A percentile compares a stretch with the other conserved stretches of the same genome.
Evolutionary conservation across 1,139 yeast species (phyloP).

Genomic region (Wickerhamomyces sp.): DNA sequence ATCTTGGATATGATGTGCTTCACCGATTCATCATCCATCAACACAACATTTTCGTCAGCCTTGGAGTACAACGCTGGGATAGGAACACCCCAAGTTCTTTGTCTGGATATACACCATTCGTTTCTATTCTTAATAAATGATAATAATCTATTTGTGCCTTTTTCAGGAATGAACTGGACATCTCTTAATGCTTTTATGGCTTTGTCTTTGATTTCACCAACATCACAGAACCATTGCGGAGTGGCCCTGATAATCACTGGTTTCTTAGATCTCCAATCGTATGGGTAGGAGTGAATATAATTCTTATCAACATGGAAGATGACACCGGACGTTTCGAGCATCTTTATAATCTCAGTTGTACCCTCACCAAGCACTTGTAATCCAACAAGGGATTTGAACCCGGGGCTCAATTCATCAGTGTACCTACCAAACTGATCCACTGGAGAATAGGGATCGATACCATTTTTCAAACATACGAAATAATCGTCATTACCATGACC

Average conservation of each 20-base stretch:
- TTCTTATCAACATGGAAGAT: conserved; percentile 42
- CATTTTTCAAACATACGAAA: conserved; percentile 54
- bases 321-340: conserved; percentile 41
- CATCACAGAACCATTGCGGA: conserved; percentile 95
- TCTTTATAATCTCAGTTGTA: conserved; percentile 40
- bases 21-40: conserved; percentile 49
- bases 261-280: conserved; percentile 94
- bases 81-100: conserved; percentile 98
- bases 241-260: conserved; percentile 96
- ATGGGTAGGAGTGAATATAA: conserved; percentile 83
- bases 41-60: conserved; percentile 47
- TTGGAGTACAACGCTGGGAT: conserved; percentile 77
- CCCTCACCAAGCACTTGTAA: conserved; percentile 59
- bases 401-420: conserved; percentile 40
- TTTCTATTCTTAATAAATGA: conserved; percentile 74
- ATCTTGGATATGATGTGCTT: conserved; percentile 48
- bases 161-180: conserved; percentile 68
- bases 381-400: conserved; percentile 43
- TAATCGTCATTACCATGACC: conserved; percentile 98
- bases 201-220: conserved; percentile 59
- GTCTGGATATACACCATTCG: conserved; percentile 98
- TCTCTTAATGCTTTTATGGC: conserved; percentile 56
- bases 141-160: conserved; percentile 64
- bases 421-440: conserved; percentile 75
- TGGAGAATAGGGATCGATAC: conserved; percentile 62